Evolutionary conservation across 441 rosid genomes (phyloP), one percentile per base, ranked within the genome.

Genomic region (Mallotus repandus): DNA sequence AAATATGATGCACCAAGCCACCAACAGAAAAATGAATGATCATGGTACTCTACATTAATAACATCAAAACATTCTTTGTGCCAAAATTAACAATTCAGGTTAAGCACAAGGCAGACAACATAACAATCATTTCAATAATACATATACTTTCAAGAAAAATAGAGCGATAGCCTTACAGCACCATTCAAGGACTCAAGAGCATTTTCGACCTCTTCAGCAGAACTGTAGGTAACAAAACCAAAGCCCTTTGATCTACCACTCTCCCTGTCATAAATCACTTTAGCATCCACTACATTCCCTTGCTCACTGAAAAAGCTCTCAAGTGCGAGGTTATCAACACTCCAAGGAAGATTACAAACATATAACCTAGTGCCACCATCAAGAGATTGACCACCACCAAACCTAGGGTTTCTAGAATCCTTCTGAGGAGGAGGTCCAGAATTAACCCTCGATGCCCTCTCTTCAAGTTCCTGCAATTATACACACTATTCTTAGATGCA

Each of bases 211-310:
- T 96, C 99, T 50, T 89, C 87, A 68, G 97, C 70, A 58, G 97
- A 90, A 72, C 87, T 82, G 74, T 86, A 93, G 12, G 97, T 88
- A 58, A 96, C 99, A 84, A 96, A 96, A 66, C 99, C 99, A 38
- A 93, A 96, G 77, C 99, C 98, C 88, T 94, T 90, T 57, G 98
- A 96, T 80, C 99, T 82, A 70, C 99, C 98, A 75, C 84, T 93
- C 70, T 93, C 97, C 86, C 97, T 80, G 80, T 93, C 99, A 78
- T 88, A 91, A 32, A 96, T 87, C 54, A 96, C 99, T 74, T 68
- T 95, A 14, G 98, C 99, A 52, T 95, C 99, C 71, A 87, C 77
- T 72, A 95, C 97, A 63, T 85, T 86, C 14, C 99, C 97, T 72
- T 89, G 90, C 83, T 87, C 97, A 45, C 89, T 83, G 74, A 93